phyloP scores from a whole-genome alignment of 306 rosid genomes.

The Glycine soja region DNA sequence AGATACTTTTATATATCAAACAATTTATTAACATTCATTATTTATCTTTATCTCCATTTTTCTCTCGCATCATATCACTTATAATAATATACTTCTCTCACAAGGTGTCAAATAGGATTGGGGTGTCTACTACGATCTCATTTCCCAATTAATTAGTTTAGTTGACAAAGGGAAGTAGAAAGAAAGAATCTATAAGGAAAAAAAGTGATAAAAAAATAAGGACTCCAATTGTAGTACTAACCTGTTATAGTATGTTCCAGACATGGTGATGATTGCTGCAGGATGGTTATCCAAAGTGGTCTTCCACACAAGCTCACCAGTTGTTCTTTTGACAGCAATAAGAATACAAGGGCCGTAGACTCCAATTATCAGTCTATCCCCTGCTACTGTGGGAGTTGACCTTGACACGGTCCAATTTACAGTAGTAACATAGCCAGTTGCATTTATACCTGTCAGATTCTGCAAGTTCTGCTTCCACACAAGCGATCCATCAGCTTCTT shows the following conservation, averaged over 20 bases:
- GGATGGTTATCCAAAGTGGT: constrained; percentile 55
- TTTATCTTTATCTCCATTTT: no score
- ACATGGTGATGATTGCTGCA: constrained; percentile 61
- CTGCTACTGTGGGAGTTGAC: constrained; percentile 64
- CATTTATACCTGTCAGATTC: constrained; percentile 56
- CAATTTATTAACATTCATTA: no score
- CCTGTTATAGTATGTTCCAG: constrained; percentile 70
- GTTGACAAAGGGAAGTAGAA: no score
- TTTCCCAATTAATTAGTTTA: no score
- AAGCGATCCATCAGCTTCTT: constrained; percentile 41
- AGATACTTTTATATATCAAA: no score
- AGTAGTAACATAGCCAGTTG: constrained; percentile 47
- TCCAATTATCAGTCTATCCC: constrained; percentile 43
- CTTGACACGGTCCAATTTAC: constrained; percentile 59
- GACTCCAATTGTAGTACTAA: background rate
- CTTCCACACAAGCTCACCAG: constrained; percentile 63
- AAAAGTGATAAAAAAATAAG: no score
- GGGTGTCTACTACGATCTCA: no score
- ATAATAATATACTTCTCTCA: no score
- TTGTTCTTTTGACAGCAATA: constrained; percentile 57
- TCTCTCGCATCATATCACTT: no score
- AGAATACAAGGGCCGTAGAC: constrained; percentile 70
- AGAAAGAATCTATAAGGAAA: no score
- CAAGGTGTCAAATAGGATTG: no score
- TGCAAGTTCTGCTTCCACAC: constrained; percentile 50